Base-by-base conservation (phyloP, 371 early-diverging fungal genomes). In the Rhizomucor miehei region DNA sequence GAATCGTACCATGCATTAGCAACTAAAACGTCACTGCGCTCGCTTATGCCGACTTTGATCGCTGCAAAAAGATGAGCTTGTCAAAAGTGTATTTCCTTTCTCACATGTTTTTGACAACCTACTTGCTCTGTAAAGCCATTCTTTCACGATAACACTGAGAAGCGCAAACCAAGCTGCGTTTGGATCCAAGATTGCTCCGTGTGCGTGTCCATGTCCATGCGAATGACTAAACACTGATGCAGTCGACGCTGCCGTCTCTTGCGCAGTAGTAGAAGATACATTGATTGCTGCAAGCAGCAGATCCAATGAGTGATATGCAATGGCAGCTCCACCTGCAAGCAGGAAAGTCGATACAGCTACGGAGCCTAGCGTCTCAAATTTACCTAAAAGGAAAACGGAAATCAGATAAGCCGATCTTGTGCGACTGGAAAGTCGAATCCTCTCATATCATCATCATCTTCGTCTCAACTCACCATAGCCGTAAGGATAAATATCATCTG, bases 111-210 rank as follows among this genome's bases (percentile, higher is more conserved):
- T 5, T 29, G 8, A 29, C 20, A 6, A 62, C 69, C 53, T 75
- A 73, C 77, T 87, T 23, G 79, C 80, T 62, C 79, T 77, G 60
- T 77, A 88, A 44, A 88, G 53, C 62, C 71, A 75, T 62, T 88
- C 89, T 47, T 88, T 88, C 23, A 85, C 64, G 17, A 75, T 57
- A 9, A 88, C 81, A 49, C 86, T 85, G 1, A 77, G 75, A 14
- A 77, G 66, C 0, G 87, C 89, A 76, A 87, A 83, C 86, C 86
- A 87, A 16, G 86, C 81, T 17, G 88, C 88, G 56, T 82, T 79
- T n/a, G 88, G 82, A 67, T 85, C 81, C 20, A 86, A 62, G 1
- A 65, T 55, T 3, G 34, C 52, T 0, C 65, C 71, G 51, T 64
- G 51, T 45, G 74, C 78, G n/a, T 66, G 51, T 29, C 29, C 29